Base-by-base conservation (phyloP, 345 rosid genomes). In the Laguncularia racemosa region DNA sequence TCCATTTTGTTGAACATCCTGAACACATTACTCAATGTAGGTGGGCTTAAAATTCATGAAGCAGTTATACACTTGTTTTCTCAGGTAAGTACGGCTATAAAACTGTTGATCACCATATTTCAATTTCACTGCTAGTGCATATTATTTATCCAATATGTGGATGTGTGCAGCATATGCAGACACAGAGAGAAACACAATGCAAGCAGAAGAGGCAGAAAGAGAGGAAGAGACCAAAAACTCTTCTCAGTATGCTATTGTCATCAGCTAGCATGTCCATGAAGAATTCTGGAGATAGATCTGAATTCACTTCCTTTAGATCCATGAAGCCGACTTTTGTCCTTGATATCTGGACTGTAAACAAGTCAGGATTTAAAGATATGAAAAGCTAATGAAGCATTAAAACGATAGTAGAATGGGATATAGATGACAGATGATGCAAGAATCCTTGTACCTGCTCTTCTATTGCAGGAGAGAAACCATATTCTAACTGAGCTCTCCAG, bases 271-370 rank as follows among this genome's bases (percentile, higher is more conserved):
- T 68, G 76, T 92, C 98, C 61, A 77, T 58, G 72, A 81, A 73
- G 65, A 89, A 80, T 62, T 85, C 95, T 0, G 90, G 84, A 14
- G 83, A 66, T 19, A 74, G 65, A 60, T 80, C 78, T 1, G 78
- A 62, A 64, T 70, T 66, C 67, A 84, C 67, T 63, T 67, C 80
- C 81, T 74, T 92, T 84, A 74, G 69, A 67, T 92, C 98, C 81
- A 83, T 92, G 77, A 80, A 92, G 20, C 77, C 81, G 57, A 76
- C 78, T 67, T 76, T 80, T 70, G 64, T 80, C 76, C 82, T 92
- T 72, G 88, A 92, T 80, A 92, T 83, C 98, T 92, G 95, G 86
- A 88, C 93, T 89, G 97, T 67, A 78, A 69, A 86, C 73, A 83
- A 90, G 89, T 83, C 82, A 92, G 86, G 74, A 75, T 76, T 58